Conservation (phyloP, 768 basidiomycete species). For the Lyophyllum atratum region DNA sequence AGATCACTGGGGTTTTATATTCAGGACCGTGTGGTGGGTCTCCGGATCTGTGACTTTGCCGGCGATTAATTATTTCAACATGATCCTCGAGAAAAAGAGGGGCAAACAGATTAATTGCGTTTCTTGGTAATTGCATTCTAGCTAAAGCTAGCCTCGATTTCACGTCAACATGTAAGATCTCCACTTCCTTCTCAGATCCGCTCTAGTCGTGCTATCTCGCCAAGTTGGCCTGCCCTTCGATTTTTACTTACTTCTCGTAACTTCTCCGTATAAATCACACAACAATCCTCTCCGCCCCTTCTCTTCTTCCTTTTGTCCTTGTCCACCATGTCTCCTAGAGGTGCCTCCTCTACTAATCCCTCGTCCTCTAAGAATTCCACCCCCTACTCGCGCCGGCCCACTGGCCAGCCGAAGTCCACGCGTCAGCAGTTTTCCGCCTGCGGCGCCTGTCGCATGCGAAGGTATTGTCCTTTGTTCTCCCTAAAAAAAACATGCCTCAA, state of each 20-base stretch:
- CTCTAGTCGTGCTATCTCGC: slow-evolving; percentile 39
- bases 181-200: slow-evolving; percentile 38
- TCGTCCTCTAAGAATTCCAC: slow-evolving; percentile 35
- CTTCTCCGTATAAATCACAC: slow-evolving; percentile 34
- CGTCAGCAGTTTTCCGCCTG: slow-evolving; percentile 92
- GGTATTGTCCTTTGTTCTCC: slow-evolving; percentile 41
- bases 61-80: slow-evolving; percentile 28
- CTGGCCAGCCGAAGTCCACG: slow-evolving; percentile 71
- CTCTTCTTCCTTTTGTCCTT: slow-evolving; percentile 19
- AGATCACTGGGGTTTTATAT: too few relatives aligned
- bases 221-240: slow-evolving; percentile 28
- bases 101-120: slow-evolving; percentile 20
- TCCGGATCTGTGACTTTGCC: slow-evolving; percentile 31
- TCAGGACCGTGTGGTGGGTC: background rate
- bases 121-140: background rate
- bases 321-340: slow-evolving; percentile 60
- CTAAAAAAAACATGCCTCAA: background rate
- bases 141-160: slow-evolving; percentile 17
- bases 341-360: slow-evolving; percentile 36
- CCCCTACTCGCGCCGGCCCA: slow-evolving; percentile 50
- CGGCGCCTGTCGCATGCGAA: slow-evolving; percentile 88
- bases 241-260: slow-evolving; percentile 31
- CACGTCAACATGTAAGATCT: slow-evolving; percentile 39
- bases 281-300: slow-evolving; percentile 21
- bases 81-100: slow-evolving; percentile 36